Conservation (phyloP, 495 filamentous ascomycete species). For the Rostrohypoxylon terebratum region DNA sequence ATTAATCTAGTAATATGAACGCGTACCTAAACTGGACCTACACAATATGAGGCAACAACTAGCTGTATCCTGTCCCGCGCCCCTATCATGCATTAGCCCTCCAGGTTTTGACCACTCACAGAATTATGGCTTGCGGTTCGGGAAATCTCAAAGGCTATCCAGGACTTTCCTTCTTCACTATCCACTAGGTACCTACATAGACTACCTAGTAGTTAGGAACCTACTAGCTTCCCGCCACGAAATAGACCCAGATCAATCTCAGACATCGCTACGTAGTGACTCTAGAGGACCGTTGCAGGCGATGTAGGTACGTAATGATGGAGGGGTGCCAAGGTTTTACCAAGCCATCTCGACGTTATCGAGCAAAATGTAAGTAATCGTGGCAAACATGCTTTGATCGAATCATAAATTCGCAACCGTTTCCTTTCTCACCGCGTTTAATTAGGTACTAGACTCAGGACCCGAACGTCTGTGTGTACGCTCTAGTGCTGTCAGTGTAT, state of each 20-base stretch:
- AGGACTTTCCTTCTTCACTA: slow-evolving; percentile 18
- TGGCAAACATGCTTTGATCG: neutral
- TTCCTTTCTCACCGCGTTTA: slow-evolving; percentile 15
- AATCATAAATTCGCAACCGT: slow-evolving; percentile 24
- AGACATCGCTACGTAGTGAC: slow-evolving; percentile 1
- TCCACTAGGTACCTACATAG: neutral
- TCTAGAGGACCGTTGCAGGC: slow-evolving; percentile 13
- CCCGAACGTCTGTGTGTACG: slow-evolving; percentile 14
- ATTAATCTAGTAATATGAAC: slow-evolving; percentile 30
- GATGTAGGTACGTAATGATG: slow-evolving; percentile 27
- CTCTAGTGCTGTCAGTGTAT: neutral
- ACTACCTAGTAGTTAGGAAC: no score
- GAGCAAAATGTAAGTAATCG: slow-evolving; percentile 17
- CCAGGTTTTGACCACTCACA: slow-evolving; percentile 17
- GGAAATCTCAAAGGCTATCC: slow-evolving; percentile 33
- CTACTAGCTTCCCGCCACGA: slow-evolving; percentile 19
- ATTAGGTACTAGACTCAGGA: neutral
- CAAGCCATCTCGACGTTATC: neutral
- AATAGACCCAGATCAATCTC: slow-evolving; percentile 37
- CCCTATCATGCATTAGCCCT: slow-evolving; percentile 41
- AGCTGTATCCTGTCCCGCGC: slow-evolving; percentile 17
- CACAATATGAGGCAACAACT: slow-evolving; percentile 5
- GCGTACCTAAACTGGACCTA: slow-evolving; percentile 11
- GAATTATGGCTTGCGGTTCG: slow-evolving; percentile 28
- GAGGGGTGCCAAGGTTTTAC: neutral